Percentiles rank a stretch among this genome's conserved stretches.
Conservation (phyloP, 805 yeast species). For the Lipomyces anomalus region DNA sequence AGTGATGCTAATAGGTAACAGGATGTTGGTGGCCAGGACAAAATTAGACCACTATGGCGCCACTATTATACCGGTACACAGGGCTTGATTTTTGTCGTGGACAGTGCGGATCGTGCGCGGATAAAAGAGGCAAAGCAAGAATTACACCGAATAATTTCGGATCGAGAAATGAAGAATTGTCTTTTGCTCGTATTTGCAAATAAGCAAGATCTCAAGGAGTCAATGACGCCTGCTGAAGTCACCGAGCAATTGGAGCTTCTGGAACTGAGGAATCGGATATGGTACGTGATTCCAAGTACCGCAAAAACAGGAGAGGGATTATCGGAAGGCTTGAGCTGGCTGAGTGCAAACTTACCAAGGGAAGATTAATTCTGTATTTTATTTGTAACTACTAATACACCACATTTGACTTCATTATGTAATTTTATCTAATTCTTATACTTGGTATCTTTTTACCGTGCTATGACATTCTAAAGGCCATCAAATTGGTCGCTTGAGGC, state of each 20-base stretch:
- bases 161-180: conserved; percentile 96
- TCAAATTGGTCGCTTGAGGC: too few relatives aligned
- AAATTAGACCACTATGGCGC: conserved; percentile 98
- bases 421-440: neutral
- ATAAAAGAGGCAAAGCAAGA: conserved; percentile 97
- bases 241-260: conserved; percentile 95
- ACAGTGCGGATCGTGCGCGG: conserved; percentile 97
- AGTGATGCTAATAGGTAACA: neutral
- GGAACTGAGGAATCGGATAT: conserved; percentile 96
- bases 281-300: conserved; percentile 99
- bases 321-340: conserved; percentile 97
- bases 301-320: conserved; percentile 99
- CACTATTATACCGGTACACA: conserved; percentile 98
- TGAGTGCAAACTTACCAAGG: conserved; percentile 80
- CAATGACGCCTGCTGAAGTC: conserved; percentile 98
- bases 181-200: conserved; percentile 92
- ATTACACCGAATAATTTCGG: conserved; percentile 95
- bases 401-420: neutral
- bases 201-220: conserved; percentile 98
- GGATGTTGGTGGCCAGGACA: conserved; percentile 99
- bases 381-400: conserved; percentile 1
- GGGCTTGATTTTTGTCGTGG: conserved; percentile 96
- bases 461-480: too few relatives aligned
- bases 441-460: too few relatives aligned
- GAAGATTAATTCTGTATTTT: conserved; percentile 19